Evolutionary conservation across 2,329 filamentous ascomycete genomes (phyloP).

Genomic region (Calonectria pseudoturangicola): DNA sequence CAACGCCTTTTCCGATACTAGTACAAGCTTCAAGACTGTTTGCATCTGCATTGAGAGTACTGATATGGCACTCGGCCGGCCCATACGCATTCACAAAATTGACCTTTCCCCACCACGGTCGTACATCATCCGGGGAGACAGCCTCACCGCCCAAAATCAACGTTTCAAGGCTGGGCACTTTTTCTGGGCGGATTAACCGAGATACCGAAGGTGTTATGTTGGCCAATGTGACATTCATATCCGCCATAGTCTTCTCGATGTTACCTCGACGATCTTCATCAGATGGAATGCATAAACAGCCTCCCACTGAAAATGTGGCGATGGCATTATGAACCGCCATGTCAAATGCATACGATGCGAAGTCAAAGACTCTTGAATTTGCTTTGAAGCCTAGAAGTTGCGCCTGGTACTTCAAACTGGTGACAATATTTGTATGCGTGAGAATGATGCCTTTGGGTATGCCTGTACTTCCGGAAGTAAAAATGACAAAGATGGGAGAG

Average conservation of each 20-base stretch:
- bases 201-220: conserved; percentile 40
- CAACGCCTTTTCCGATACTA: conserved; percentile 31
- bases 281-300: conserved; percentile 39
- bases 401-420: conserved; percentile 45
- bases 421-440: conserved; percentile 20
- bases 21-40: not conserved
- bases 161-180: conserved; percentile 28
- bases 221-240: conserved; percentile 12
- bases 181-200: conserved; percentile 11
- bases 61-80: conserved; percentile 35
- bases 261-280: conserved; percentile 35
- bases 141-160: conserved; percentile 41
- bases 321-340: conserved; percentile 38
- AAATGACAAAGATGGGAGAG: conserved; percentile 46
- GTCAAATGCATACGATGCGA: conserved; percentile 7
- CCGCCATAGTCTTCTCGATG: conserved; percentile 9
- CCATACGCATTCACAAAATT: conserved; percentile 36
- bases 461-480: conserved; percentile 54
- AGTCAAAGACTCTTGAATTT: conserved; percentile 46
- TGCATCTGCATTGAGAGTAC: conserved; percentile 17
- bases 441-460: conserved; percentile 51
- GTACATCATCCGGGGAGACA: conserved; percentile 16
- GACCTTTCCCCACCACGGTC: conserved; percentile 24
- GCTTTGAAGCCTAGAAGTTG: not conserved
- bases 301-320: conserved; percentile 64